These are phyloP conservation scores for Puccinia hordei DNA, from an alignment of 1,284 basidiomycete genomes.

Conservation along the genomic window DNA sequence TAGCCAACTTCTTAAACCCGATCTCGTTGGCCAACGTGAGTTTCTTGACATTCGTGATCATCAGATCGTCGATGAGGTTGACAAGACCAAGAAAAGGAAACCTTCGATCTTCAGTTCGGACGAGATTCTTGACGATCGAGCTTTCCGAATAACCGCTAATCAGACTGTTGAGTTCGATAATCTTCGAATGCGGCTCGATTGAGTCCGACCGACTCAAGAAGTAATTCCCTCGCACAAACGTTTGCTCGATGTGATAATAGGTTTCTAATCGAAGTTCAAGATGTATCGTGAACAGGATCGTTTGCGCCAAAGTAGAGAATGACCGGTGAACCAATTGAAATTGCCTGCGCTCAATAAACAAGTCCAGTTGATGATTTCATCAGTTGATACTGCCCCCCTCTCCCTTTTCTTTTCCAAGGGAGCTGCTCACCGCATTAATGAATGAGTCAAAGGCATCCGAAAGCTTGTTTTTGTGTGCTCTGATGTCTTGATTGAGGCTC, in stretches of 20 bases:
- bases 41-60: slow-evolving; percentile 74
- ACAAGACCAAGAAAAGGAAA: slow-evolving; percentile 82
- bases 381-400: background rate
- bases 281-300: slow-evolving; percentile 83
- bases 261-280: slow-evolving; percentile 84
- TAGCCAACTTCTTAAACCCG: slow-evolving; percentile 83
- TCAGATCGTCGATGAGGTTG: slow-evolving; percentile 78
- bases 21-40: slow-evolving; percentile 73
- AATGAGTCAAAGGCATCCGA: slow-evolving; percentile 67
- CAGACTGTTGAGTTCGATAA: slow-evolving; percentile 82
- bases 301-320: slow-evolving; percentile 80
- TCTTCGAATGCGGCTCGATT: slow-evolving; percentile 83
- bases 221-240: slow-evolving; percentile 36
- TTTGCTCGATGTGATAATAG: slow-evolving; percentile 73
- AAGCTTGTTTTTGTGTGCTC: slow-evolving; percentile 63
- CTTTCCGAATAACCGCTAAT: slow-evolving; percentile 74
- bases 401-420: background rate
- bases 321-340: slow-evolving; percentile 86
- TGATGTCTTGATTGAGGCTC: slow-evolving; percentile 29
- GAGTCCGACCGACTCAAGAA: slow-evolving; percentile 65
- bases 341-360: slow-evolving; percentile 65
- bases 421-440: slow-evolving; percentile 17
- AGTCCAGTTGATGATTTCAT: background rate
- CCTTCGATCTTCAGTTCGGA: slow-evolving; percentile 59
- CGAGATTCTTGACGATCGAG: slow-evolving; percentile 68